Evolutionary conservation across 2,329 filamentous ascomycete genomes (phyloP), one percentile per base, ranked within the genome.

Genomic region (Aspergillus ochraceoroseus): DNA sequence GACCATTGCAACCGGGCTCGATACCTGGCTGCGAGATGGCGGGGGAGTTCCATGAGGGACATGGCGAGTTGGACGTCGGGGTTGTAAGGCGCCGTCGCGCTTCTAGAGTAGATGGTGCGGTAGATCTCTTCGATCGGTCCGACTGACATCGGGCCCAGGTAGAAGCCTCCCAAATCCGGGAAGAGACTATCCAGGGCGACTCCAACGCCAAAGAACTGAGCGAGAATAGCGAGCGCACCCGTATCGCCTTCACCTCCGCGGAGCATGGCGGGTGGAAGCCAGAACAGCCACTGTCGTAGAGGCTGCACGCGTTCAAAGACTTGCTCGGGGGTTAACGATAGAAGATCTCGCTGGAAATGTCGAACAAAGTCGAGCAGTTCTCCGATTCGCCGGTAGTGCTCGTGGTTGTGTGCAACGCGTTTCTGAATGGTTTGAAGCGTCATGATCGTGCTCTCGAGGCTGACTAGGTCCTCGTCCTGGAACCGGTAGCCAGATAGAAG

Each of bases 231-330:
- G 51, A 95, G 74, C 1, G 87, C 83, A 44, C 79, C 85, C 15
- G 85, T 77, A 51, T 90, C 87, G 23, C 79, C 79, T 35, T 83
- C 80, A 32, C 82, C 84, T 49, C 82, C 80, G 60, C 90, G 83
- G 17, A 95, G 75, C 54, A 89, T 83, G 51, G 82, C 80, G 22
- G 95, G 82, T 1, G 92, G 92, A 40, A 95, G 79, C 88, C 90
- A 96, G 67, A 96, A 95, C 11, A 96, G 77, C 88, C 90, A 95
- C 53, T 86, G 85, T 40, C 89, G 79, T 44, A 98, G 76, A 7
- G 87, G 83, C 49, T 94, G 89, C 7, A 96, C 78, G 49, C 89
- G 85, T 57, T 88, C 84, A 61, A 95, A 96, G 58, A 94, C 87
- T 59, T 94, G 82, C 48, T 87, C 83, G 15, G 88, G 80, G 15